Conservation (phyloP, 1,284 basidiomycete genomes). For the Ceratorhiza oryzae-sativae region DNA sequence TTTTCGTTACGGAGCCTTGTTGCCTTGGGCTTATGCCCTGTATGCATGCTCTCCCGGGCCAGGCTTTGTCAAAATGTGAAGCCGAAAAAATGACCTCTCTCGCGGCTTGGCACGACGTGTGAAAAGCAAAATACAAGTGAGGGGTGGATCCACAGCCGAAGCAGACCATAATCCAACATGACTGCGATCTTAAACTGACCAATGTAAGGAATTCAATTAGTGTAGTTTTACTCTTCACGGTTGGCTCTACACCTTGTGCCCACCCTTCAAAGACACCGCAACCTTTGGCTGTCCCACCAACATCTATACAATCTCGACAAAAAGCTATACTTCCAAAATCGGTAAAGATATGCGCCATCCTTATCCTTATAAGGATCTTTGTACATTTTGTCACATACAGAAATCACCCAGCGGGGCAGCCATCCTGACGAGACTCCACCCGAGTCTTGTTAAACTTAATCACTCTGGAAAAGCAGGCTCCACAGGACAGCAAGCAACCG, state of each 20-base stretch:
- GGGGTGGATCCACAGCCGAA: too few relatives aligned
- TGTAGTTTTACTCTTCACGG: background rate
- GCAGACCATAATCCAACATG: too few relatives aligned
- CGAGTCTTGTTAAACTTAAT: background rate
- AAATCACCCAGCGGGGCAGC: background rate
- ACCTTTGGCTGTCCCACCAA: background rate
- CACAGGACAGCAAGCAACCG: background rate
- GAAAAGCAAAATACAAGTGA: too few relatives aligned
- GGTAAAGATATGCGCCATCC: background rate
- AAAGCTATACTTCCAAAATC: background rate
- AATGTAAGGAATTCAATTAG: background rate
- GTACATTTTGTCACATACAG: background rate
- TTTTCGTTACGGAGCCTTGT: too few relatives aligned
- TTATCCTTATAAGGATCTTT: background rate
- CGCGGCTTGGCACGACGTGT: too few relatives aligned
- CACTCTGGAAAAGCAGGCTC: background rate
- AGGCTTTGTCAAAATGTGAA: too few relatives aligned
- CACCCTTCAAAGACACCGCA: background rate
- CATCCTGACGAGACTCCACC: background rate
- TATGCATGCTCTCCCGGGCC: too few relatives aligned
- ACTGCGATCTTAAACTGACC: too few relatives aligned
- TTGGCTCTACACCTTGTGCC: background rate
- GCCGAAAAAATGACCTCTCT: too few relatives aligned
- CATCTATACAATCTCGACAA: background rate
- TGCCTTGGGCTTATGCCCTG: too few relatives aligned